phyloP scores from a whole-genome alignment of 352 stramenopile species.

The Globisporangium viniferum region DNA sequence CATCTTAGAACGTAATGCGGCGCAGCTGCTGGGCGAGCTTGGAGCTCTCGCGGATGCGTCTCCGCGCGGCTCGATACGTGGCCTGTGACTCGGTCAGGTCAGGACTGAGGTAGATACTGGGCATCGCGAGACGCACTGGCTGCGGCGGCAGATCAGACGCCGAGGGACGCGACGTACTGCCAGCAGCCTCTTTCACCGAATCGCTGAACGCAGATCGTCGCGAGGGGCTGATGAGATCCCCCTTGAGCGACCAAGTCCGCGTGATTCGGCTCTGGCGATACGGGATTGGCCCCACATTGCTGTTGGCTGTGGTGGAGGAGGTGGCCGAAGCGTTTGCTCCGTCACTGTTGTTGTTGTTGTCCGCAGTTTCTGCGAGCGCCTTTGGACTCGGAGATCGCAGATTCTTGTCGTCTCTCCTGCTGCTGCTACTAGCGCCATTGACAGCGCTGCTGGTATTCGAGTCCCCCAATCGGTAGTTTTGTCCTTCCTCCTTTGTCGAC shows the following conservation, averaged over 20 bases:
- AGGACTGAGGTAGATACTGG: slow-evolving; percentile 56
- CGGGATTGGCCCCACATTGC: background rate
- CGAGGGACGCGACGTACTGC: slow-evolving; percentile 10
- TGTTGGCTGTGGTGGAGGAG: background rate
- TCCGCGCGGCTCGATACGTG: slow-evolving; percentile 32
- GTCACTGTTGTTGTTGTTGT: background rate
- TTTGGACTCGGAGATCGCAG: slow-evolving; percentile 1
- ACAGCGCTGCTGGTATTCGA: background rate
- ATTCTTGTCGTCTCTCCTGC: background rate
- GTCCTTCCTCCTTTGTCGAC: background rate
- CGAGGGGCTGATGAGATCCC: background rate
- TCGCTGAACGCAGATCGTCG: slow-evolving; percentile 5
- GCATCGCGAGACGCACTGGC: slow-evolving; percentile 45
- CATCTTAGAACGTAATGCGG: slow-evolving; percentile 39
- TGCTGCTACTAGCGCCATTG: slow-evolving; percentile 2
- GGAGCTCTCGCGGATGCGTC: slow-evolving; percentile 38
- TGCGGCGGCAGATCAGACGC: slow-evolving; percentile 29
- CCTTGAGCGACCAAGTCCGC: slow-evolving; percentile 1
- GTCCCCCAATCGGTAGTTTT: background rate
- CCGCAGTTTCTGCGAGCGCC: background rate
- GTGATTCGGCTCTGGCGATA: slow-evolving; percentile 8
- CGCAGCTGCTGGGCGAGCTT: slow-evolving; percentile 43
- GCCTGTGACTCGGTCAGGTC: slow-evolving; percentile 39
- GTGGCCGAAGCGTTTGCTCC: background rate
- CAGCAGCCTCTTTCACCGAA: background rate